Base-by-base conservation (phyloP, 1,284 basidiomycete genomes). In the Exobasidium cylindrosporum region DNA sequence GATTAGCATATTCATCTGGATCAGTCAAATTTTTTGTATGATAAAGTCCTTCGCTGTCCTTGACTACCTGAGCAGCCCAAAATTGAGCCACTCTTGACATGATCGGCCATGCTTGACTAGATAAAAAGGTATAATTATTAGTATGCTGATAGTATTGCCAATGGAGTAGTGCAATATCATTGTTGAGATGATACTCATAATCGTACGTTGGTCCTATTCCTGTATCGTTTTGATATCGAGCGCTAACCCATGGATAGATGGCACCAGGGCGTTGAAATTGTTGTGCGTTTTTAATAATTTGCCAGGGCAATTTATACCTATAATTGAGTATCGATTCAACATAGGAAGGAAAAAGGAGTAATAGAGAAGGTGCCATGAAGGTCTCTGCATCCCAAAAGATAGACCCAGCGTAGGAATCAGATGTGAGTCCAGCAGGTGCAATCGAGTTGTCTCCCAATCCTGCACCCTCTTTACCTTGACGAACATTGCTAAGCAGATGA, bases 131-230 rank as follows among this genome's bases (percentile, higher is more conserved):
- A 21, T 56, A 7, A 64, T 77, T 74, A 21, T 66, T 62, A 13
- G 68, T 74, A 1, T 50, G 53, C 4, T 67, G 63, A 58, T 68
- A 74, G 61, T 74, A 72, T 46, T 77, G 62, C 52, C 66, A 67
- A 0, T 63, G 55, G 3, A 65, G 68, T 26, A 77, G 58, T 0
- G 66, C 55, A 32, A 74, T 69, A 59, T 73, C 74, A 58, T 63
- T 64, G 60, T 72, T 70, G 31, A 74, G 61, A 47, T 77, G 74
- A 50, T 74, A 74, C 40, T 76, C 70, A 61, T 66, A 66, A 54
- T 68, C 61, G 28, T 61, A 60, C 30, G 53, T 57, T 21, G 64
- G 66, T 24, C 66, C 54, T 32, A 62, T 57, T 23, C 62, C 58
- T 21, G 58, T 49, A 43, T 46, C 56, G 29, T 71, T 70, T 1